Evolutionary conservation across 139 green algal genomes (phyloP), one percentile per base, ranked within the genome.

Genomic region (Zygnema circumcarinatum): DNA sequence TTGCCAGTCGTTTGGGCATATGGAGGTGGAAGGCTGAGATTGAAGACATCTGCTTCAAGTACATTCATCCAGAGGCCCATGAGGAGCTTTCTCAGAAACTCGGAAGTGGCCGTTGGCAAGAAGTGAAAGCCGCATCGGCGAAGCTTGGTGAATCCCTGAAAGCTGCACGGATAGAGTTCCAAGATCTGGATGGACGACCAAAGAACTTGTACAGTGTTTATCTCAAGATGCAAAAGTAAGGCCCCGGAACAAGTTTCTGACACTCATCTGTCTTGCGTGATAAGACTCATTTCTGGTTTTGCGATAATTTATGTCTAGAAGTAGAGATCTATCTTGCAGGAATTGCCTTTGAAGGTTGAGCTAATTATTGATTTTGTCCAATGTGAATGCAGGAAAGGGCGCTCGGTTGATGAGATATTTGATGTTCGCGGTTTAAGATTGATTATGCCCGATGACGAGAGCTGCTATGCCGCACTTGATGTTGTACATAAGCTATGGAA

Each of bases 141-240:
- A 31, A 40, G 78, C 62, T 94, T n/a, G 39, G 87, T 1, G 78
- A 21, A 40, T 76, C 79, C 0, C 81, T 94, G 62, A 33, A 79
- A 41, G 85, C n/a, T n/a, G 41, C 72, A 38, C 68, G 67, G 2
- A 35, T 88, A 22, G 16, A 38, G 20, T 52, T 79, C 52, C 89
- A 94, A 56, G 96, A 98, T 88, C 92, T 99, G 42, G 93, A 85
- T 1, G 96, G 96, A 2, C 93, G 96, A 7, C 94, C 95, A 31
- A 99, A 98, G 92, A 96, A 96, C 84, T 89, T 99, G 79, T 98
- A 94, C 72, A 95, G 94, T n/a, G 94, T 98, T 79, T 95, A 89
- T 81, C 83, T 86, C 0, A 98, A 98, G 90, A 96, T 98, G 93
- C 39, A 83, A 35, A 85, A 85, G 84, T 89, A 87, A 88, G 83